A percentile compares a stretch with the other conserved stretches of the same genome.
phyloP scores from a whole-genome alignment of 2,329 filamentous ascomycete species.

The Lachnellula suecica region DNA sequence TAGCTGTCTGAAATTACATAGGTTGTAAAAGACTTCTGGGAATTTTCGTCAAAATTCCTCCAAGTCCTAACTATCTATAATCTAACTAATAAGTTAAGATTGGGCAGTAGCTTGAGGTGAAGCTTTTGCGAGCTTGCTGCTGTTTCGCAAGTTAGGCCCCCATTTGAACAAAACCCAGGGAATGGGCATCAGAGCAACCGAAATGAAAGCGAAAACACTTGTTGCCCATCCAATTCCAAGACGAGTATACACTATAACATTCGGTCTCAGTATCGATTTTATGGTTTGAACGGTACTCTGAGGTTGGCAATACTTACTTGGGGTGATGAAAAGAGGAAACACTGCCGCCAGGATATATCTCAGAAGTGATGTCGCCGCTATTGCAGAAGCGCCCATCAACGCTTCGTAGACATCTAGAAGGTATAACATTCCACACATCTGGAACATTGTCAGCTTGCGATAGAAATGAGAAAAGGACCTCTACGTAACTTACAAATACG shows the following conservation, averaged over 20 bases:
- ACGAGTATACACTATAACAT: slow-evolving; percentile 30
- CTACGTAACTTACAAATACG: slow-evolving; percentile 48
- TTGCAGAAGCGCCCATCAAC: slow-evolving; percentile 8
- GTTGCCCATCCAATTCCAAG: slow-evolving; percentile 37
- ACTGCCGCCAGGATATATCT: slow-evolving; percentile 13
- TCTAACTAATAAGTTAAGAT: no score
- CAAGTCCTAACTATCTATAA: no score
- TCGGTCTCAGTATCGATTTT: neutral
- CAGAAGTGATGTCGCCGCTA: slow-evolving; percentile 15
- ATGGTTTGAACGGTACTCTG: neutral
- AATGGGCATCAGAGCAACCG: slow-evolving; percentile 38
- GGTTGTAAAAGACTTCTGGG: no score
- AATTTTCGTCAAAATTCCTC: no score
- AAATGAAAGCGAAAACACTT: slow-evolving; percentile 40
- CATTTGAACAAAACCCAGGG: slow-evolving; percentile 42
- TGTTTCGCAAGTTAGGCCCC: slow-evolving; percentile 22
- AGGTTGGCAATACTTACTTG: slow-evolving; percentile 31
- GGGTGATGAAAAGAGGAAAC: slow-evolving; percentile 35
- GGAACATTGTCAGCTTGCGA: neutral
- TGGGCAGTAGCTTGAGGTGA: no score
- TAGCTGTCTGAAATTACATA: no score
- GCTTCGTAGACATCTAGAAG: slow-evolving; percentile 15
- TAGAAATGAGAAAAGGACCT: neutral
- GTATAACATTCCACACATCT: slow-evolving; percentile 7
- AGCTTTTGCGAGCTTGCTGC: slow-evolving; percentile 1